Conservation (phyloP, 805 yeast species). For the Candida ipomoeae region DNA sequence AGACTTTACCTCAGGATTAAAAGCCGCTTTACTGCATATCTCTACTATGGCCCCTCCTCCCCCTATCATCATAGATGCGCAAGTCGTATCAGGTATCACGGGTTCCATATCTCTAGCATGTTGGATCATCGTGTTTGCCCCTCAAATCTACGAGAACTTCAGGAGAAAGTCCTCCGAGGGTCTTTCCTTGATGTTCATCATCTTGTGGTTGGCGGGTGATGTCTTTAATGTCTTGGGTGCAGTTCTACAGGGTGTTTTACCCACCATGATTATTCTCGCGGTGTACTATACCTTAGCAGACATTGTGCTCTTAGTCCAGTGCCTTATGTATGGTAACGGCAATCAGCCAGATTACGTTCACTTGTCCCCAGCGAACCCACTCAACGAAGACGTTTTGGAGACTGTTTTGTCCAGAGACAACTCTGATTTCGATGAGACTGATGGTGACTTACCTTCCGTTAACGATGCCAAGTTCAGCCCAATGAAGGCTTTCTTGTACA, state of each 20-base stretch:
- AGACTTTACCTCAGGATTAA: neutral
- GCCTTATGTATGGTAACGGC: slow-evolving; percentile 71
- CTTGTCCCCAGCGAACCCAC: slow-evolving; percentile 84
- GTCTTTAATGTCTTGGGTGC: slow-evolving; percentile 92
- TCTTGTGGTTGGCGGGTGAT: slow-evolving; percentile 92
- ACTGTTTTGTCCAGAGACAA: slow-evolving; percentile 48
- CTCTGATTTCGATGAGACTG: slow-evolving; percentile 14
- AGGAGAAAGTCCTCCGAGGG: slow-evolving; percentile 85
- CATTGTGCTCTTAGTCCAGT: slow-evolving; percentile 75
- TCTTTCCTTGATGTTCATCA: slow-evolving; percentile 76
- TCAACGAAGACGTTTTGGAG: slow-evolving; percentile 64
- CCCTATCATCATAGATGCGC: slow-evolving; percentile 61
- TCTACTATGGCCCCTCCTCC: slow-evolving; percentile 52
- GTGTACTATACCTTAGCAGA: slow-evolving; percentile 92
- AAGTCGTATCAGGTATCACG: slow-evolving; percentile 72
- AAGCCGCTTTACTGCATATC: neutral
- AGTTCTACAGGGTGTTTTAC: slow-evolving; percentile 80
- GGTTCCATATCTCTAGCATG: slow-evolving; percentile 92
- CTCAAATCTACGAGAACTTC: slow-evolving; percentile 91
- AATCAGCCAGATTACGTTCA: slow-evolving; percentile 66
- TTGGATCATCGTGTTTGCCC: slow-evolving; percentile 97
- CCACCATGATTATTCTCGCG: slow-evolving; percentile 92
- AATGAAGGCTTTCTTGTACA: slow-evolving; percentile 22
- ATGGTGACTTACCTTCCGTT: slow-evolving; percentile 26
- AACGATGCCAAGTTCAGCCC: slow-evolving; percentile 17